Evolutionary conservation across 495 filamentous ascomycete genomes (phyloP), one percentile per base, ranked within the genome.

Genomic region (Podospora tetraspora): DNA sequence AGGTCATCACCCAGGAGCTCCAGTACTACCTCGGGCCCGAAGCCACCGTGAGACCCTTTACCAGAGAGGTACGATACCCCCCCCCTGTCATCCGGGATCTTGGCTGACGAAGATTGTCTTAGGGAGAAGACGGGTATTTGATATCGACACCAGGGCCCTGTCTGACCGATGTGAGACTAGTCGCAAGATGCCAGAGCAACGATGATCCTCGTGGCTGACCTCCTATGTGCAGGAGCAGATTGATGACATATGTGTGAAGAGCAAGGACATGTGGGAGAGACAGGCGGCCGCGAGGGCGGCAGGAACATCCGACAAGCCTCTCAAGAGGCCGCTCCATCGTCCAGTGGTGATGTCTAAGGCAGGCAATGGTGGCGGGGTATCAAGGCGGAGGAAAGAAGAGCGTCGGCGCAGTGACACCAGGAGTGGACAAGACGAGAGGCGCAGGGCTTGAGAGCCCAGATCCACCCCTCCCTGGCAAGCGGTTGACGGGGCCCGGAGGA

Each of bases 81-180:
- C 29, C 37, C 71, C 56, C 56, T 64, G 25, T 60, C 21, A 68
- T 37, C 43, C 61, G 62, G 67, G 63, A 66, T 59, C 67, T 62
- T 66, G 63, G 72, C 76, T 81, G 70, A 79, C 79, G 57, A 66
- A 61, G 70, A 32, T 27, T 59, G 52, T 66, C 68, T 23, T 70
- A 85, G 84, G 84, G 84, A 70, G 84, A 85, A 74, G 84, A 86
- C 71, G 84, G 84, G 3, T 86, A 81, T 71, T 73, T 86, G 30
- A 86, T 86, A 74, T 81, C 81, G 24, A 85, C 84, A n/a, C 82
- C 82, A 9, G 84, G 84, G 27, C 71, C 78, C 34, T 85, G 83
- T 68, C 71, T 86, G 67, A 84, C 82, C 73, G 84, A 86, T 78
- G 84, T 85, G 77, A 83, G 83, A 70, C 66, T 64, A 37, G 57